Conservation (phyloP, 768 basidiomycete species). For the Mycena latifolia region DNA sequence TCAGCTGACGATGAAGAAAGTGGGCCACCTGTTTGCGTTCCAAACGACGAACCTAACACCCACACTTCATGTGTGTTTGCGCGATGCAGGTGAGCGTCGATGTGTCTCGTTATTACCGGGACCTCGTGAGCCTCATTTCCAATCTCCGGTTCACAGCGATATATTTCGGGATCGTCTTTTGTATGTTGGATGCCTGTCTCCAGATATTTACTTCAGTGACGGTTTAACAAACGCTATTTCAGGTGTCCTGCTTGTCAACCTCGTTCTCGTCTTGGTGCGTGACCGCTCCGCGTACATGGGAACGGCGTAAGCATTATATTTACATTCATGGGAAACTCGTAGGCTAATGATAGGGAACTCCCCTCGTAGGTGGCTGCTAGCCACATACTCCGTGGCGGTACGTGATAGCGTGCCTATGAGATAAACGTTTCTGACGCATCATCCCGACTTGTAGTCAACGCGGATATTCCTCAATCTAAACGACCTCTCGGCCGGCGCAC, state of each 20-base stretch:
- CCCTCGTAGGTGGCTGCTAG: constrained; percentile 14
- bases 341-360: constrained; percentile 11
- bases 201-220: constrained; percentile 11
- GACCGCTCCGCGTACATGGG: constrained; percentile 15
- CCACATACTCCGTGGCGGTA: constrained; percentile 21
- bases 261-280: constrained; percentile 12
- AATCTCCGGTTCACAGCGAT: constrained; percentile 10
- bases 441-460: constrained; percentile 15
- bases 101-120: background rate
- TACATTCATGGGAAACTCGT: constrained; percentile 8
- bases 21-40: constrained; percentile 14
- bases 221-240: constrained; percentile 8
- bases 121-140: constrained; percentile 11
- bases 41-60: constrained; percentile 17
- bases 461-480: constrained; percentile 22
- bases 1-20: constrained; percentile 17
- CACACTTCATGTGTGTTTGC: constrained; percentile 19
- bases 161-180: constrained; percentile 16
- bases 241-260: constrained; percentile 17
- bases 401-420: constrained; percentile 8
- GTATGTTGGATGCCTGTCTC: constrained; percentile 6
- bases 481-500: constrained; percentile 6
- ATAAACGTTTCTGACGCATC: constrained; percentile 12
- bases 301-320: constrained; percentile 19
- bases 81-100: constrained; percentile 20